Conservation (phyloP, 202 grass and related monocot genomes). For the Panicum hallii region DNA sequence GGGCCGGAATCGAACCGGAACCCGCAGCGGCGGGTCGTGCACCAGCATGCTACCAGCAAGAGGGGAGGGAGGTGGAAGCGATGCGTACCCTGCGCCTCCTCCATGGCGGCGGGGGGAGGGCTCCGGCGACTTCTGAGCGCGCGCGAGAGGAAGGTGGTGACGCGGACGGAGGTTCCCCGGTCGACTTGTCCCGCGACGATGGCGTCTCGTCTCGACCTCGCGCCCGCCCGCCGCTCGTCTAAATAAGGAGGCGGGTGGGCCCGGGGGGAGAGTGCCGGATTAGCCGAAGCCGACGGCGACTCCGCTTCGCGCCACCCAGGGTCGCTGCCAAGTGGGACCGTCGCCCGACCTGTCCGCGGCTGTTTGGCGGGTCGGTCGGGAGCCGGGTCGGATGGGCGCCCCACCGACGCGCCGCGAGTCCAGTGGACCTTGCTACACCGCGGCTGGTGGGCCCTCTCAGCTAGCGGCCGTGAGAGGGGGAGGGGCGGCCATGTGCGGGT, state of each 20-base stretch:
- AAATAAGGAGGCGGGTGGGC: constrained; percentile 12
- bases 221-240: neutral
- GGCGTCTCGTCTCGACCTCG: neutral
- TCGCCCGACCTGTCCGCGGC: neutral
- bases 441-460: no score
- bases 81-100: constrained; percentile 43
- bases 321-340: neutral
- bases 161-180: neutral
- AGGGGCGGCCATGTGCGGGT: no score
- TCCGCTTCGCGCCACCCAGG: neutral
- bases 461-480: no score
- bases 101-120: constrained; percentile 6
- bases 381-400: no score
- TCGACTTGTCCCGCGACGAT: neutral
- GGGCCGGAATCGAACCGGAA: neutral
- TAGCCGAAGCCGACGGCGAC: neutral
- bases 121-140: constrained; percentile 16
- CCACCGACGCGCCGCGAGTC: no score
- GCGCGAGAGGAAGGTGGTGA: neutral
- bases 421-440: no score
- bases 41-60: neutral
- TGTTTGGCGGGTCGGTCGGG: no score
- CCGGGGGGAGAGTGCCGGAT: neutral
- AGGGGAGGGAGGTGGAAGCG: neutral
- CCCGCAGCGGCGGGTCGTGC: neutral